Percentiles rank a stretch among this genome's conserved stretches.
These are phyloP conservation scores for Teunomyces atbi DNA, from an alignment of 805 yeast genomes.

Conservation along the genomic window DNA sequence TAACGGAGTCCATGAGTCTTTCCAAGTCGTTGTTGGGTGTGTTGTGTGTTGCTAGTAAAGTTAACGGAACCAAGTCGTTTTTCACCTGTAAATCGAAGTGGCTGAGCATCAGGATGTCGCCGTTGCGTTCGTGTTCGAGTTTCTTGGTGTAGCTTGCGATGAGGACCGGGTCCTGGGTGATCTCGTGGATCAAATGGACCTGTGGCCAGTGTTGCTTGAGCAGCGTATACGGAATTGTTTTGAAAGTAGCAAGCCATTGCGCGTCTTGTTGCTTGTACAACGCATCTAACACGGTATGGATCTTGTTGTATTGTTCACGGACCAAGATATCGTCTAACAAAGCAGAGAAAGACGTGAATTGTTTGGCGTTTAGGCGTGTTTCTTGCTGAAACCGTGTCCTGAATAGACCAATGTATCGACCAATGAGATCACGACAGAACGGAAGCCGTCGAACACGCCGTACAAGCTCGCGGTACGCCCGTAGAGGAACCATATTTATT, in stretches of 20 bases:
- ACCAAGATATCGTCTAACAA: constrained; percentile 27
- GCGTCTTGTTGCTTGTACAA: constrained; percentile 20
- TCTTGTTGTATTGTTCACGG: constrained; percentile 23
- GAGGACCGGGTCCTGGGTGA: constrained; percentile 13
- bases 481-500: background rate
- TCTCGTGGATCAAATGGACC: constrained; percentile 30
- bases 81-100: constrained; percentile 11
- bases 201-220: constrained; percentile 33
- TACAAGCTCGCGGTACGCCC: constrained; percentile 20
- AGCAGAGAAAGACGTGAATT: constrained; percentile 9
- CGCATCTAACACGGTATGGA: constrained; percentile 26
- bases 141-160: constrained; percentile 15
- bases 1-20: constrained; percentile 13
- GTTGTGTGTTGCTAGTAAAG: background rate
- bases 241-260: constrained; percentile 12
- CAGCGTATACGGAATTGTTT: constrained; percentile 9
- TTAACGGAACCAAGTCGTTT: background rate
- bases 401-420: constrained; percentile 4
- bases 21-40: background rate
- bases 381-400: background rate
- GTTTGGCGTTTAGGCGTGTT: constrained; percentile 13
- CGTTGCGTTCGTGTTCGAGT: constrained; percentile 12
- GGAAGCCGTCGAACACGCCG: constrained; percentile 31
- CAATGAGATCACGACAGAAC: constrained; percentile 16
- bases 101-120: constrained; percentile 12